A percentile compares a stretch with the other conserved stretches of the same genome.
Conservation (phyloP, 2,329 filamentous ascomycete species). For the Alternaria gaisen region DNA sequence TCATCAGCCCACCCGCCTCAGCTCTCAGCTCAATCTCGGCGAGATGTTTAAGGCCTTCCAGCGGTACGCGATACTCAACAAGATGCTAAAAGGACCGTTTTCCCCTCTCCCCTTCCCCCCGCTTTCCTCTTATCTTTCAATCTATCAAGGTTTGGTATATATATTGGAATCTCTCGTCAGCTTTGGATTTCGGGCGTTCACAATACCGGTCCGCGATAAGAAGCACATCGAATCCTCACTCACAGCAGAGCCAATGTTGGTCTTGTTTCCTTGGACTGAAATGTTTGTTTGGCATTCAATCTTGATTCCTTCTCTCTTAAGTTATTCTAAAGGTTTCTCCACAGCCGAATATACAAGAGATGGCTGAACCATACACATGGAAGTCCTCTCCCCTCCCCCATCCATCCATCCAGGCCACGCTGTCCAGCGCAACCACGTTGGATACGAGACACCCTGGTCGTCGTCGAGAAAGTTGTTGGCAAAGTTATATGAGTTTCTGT, state of each 20-base stretch:
- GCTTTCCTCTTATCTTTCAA: background rate
- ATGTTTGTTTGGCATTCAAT: slow-evolving; percentile 2
- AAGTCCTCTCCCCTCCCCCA: background rate
- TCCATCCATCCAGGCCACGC: background rate
- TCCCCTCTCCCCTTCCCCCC: background rate
- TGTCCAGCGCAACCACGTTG: slow-evolving; percentile 2
- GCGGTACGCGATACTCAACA: background rate
- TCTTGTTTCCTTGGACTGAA: background rate
- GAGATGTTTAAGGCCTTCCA: background rate
- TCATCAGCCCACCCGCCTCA: background rate
- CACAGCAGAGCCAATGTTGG: background rate
- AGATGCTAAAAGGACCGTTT: slow-evolving; percentile 1
- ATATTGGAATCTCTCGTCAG: background rate
- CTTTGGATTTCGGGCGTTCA: background rate
- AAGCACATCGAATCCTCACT: background rate
- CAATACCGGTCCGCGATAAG: background rate
- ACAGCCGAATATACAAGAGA: slow-evolving; percentile 10
- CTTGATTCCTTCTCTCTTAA: background rate
- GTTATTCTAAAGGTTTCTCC: background rate
- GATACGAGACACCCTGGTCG: background rate
- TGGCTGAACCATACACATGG: slow-evolving; percentile 1
- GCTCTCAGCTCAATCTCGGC: background rate
- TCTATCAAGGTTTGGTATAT: background rate
- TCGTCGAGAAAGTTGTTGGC: slow-evolving; percentile 7
- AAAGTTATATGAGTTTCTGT: slow-evolving; percentile 30